Evolutionary conservation across 1,284 basidiomycete species (phyloP).

Genomic region (Xerocomus nothofagi): DNA sequence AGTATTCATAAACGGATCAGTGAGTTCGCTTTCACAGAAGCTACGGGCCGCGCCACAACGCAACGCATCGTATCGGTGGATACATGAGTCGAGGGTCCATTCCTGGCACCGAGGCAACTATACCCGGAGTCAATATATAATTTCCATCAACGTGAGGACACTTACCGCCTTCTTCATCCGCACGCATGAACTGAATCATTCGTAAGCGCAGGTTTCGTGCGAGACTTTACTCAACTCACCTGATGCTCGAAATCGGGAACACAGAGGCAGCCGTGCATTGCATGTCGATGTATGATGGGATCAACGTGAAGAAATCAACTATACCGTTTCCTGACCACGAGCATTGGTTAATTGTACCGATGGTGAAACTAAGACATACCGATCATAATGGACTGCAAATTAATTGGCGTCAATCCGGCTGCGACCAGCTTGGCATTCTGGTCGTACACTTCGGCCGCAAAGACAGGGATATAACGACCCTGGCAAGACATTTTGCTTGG

Average conservation of each 20-base stretch:
- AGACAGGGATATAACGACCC: constrained; percentile 85
- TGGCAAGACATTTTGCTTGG: constrained; percentile 24
- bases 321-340: constrained; percentile 52
- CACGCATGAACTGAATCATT: constrained; percentile 41
- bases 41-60: constrained; percentile 40
- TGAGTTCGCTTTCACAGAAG: constrained; percentile 46
- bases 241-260: constrained; percentile 37
- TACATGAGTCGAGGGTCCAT: constrained; percentile 42
- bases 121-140: neutral
- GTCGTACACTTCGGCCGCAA: constrained; percentile 78
- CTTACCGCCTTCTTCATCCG: constrained; percentile 50
- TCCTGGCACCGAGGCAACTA: constrained; percentile 51
- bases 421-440: constrained; percentile 63
- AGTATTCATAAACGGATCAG: constrained; percentile 34
- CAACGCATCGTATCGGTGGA: constrained; percentile 51
- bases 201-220: constrained; percentile 3
- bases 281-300: constrained; percentile 48
- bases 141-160: neutral
- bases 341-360: neutral
- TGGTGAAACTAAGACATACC: constrained; percentile 45
- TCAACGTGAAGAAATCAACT: constrained; percentile 46
- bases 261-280: constrained; percentile 51
- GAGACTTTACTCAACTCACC: constrained; percentile 2
- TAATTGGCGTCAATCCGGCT: constrained; percentile 70
- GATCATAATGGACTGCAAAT: constrained; percentile 79